Percentiles rank a stretch among this genome's conserved stretches.
These are phyloP conservation scores for Talaromyces marneffei DNA, from an alignment of 2,329 filamentous ascomycete species.

Conservation along the genomic window DNA sequence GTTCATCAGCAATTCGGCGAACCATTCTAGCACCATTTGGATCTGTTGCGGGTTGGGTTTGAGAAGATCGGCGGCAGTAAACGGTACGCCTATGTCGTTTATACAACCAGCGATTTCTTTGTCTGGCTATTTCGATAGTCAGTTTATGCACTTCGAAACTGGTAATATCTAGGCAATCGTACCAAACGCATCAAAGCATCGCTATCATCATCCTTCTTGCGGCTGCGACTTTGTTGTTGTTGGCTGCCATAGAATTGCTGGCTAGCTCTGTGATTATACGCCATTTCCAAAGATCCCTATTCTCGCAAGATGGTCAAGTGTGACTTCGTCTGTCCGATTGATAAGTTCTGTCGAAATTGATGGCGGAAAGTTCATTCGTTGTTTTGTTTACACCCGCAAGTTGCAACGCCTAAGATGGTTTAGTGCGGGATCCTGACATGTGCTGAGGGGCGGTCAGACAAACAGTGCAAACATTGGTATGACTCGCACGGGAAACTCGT, in stretches of 20 bases:
- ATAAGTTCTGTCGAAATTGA: neutral
- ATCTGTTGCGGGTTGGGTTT: constrained; percentile 93
- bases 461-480: constrained; percentile 33
- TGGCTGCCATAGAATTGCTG: constrained; percentile 45
- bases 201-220: constrained; percentile 53
- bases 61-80: constrained; percentile 77
- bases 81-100: constrained; percentile 89
- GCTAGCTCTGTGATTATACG: constrained; percentile 49
- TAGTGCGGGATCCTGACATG: constrained; percentile 28
- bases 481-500: neutral
- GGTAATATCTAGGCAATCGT: constrained; percentile 17
- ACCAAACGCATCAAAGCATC: constrained; percentile 55
- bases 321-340: neutral
- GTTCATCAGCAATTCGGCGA: constrained; percentile 89
- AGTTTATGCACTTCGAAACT: neutral
- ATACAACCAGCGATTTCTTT: constrained; percentile 93
- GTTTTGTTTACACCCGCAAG: constrained; percentile 29
- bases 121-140: constrained; percentile 46
- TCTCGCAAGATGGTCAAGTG: no score
- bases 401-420: constrained; percentile 18
- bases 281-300: constrained; percentile 30
- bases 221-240: constrained; percentile 40
- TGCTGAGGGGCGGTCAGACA: constrained; percentile 24
- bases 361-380: neutral
- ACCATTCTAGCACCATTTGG: constrained; percentile 97